phyloP scores from a whole-genome alignment of 2,329 filamentous ascomycete genomes.

The Alternaria viburni region DNA sequence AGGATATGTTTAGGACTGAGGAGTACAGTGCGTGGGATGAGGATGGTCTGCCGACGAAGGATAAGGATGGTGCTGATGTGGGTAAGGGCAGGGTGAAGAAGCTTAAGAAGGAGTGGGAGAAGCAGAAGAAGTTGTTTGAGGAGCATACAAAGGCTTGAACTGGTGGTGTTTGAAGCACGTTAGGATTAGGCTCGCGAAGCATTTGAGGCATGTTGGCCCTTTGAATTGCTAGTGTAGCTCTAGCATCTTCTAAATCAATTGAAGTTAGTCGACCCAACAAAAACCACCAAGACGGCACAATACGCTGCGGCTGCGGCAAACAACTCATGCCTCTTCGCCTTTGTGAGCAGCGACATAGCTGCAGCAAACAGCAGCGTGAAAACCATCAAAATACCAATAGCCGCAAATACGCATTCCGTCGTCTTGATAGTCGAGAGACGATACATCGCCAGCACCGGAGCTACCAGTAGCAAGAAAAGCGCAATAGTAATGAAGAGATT shows the following conservation, averaged over 20 bases:
- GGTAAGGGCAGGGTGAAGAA: slow-evolving; percentile 82
- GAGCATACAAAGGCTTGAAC: slow-evolving; percentile 22
- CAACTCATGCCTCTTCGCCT: slow-evolving; percentile 43
- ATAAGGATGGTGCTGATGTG: slow-evolving; percentile 78
- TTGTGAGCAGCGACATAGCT: slow-evolving; percentile 45
- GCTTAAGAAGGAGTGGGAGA: slow-evolving; percentile 86
- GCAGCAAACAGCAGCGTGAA: slow-evolving; percentile 49
- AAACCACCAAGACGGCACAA: slow-evolving; percentile 48
- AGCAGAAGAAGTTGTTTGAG: slow-evolving; percentile 84
- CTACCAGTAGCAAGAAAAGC: slow-evolving; percentile 39
- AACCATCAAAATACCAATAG: slow-evolving; percentile 48
- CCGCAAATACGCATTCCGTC: no score
- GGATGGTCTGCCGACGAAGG: slow-evolving; percentile 78
- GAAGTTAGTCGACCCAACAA: slow-evolving; percentile 4
- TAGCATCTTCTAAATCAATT: no score
- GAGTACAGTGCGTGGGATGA: slow-evolving; percentile 82
- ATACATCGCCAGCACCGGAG: slow-evolving; percentile 41
- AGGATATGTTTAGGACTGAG: slow-evolving; percentile 63
- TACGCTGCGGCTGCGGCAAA: slow-evolving; percentile 48
- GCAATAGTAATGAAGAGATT: slow-evolving; percentile 34
- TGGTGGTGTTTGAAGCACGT: no score
- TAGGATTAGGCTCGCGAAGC: no score
- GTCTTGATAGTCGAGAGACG: not conserved
- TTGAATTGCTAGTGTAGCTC: no score
- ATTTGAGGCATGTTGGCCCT: no score